These are phyloP conservation scores for Wickerhamomyces xylosicus DNA, from an alignment of 805 yeast species.

Conservation along the genomic window DNA sequence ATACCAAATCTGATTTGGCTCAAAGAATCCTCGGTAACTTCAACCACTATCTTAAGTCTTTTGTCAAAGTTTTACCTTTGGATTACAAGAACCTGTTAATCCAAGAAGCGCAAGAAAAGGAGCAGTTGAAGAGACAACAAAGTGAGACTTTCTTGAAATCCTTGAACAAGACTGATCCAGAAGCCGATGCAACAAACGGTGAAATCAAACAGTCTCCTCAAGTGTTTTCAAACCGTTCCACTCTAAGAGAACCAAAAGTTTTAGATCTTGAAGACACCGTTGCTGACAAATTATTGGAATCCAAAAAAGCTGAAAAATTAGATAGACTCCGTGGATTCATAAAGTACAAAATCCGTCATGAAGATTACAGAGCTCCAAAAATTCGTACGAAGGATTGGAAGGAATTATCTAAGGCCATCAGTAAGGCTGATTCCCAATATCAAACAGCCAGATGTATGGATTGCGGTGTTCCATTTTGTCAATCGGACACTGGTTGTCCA, in stretches of 20 bases:
- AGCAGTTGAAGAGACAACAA: conserved; percentile 46
- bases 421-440: conserved; percentile 76
- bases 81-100: conserved; percentile 89
- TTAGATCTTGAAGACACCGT: conserved; percentile 86
- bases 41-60: conserved; percentile 78
- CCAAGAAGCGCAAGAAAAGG: conserved; percentile 57
- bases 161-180: conserved; percentile 67
- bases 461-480: conserved; percentile 99
- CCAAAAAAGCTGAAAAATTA: conserved; percentile 51
- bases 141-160: conserved; percentile 55
- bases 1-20: conserved; percentile 88
- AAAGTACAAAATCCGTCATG: conserved; percentile 85
- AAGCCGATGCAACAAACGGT: conserved; percentile 81
- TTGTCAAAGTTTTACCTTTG: conserved; percentile 85
- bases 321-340: conserved; percentile 87
- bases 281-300: conserved; percentile 54
- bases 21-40: conserved; percentile 74
- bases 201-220: conserved; percentile 42
- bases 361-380: conserved; percentile 71
- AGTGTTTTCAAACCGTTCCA: conserved; percentile 21
- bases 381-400: conserved; percentile 84
- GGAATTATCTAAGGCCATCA: conserved; percentile 71
- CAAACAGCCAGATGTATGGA: conserved; percentile 99
- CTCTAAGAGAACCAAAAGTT: conserved; percentile 66
- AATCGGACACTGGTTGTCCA: conserved; percentile 97